Base-by-base conservation (phyloP, 305 asterid species). In the Euphrasia arctica region DNA sequence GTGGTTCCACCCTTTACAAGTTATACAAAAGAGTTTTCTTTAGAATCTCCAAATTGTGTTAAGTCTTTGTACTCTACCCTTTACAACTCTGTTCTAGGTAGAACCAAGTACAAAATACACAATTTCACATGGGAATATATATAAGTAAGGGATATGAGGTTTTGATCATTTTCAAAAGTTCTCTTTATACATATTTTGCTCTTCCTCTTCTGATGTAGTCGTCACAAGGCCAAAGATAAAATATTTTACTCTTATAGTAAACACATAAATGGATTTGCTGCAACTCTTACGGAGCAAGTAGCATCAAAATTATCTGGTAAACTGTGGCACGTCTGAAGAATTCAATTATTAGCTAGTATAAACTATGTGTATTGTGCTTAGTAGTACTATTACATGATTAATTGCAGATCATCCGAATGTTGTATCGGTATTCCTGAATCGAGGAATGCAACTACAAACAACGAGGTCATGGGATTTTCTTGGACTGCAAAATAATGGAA, bases 191-290 rank as follows among this genome's bases (percentile, higher is more conserved):
- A 49, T 55, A 2, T 15, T 55, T 60, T 58, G 63, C 15, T 25
- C 45, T 62, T 15, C 22, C 39, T 54, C 60, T 45, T 57, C 49
- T 12, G 18, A 12, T 71, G 55, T 70, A 90, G 97, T 70, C 57
- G 61, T 58, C 76, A 74, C 13, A 87, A 76, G 79, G 96, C 98
- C 63, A 78, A 71, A 78, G 83, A 79, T 52, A 79, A 96, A 48
- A 87, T 90, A 29, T 77, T 92, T 49, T 87, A 87, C 78, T 90
- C 98, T 1, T 92, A 90, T 72, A 86, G 85, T 10, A 84, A 76
- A 74, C 88, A 92, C 72, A 88, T 92, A 51, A 92, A 90, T 86
- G 97, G 98, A 36, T 92, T 92, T 75, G 97, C 97, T 64, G 98
- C 98, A n/a, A 73, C 55, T 47, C 91, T 93, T 56, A 88, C 80